phyloP scores from a whole-genome alignment of 345 rosid genomes.

The Streptanthus diversifolius region DNA sequence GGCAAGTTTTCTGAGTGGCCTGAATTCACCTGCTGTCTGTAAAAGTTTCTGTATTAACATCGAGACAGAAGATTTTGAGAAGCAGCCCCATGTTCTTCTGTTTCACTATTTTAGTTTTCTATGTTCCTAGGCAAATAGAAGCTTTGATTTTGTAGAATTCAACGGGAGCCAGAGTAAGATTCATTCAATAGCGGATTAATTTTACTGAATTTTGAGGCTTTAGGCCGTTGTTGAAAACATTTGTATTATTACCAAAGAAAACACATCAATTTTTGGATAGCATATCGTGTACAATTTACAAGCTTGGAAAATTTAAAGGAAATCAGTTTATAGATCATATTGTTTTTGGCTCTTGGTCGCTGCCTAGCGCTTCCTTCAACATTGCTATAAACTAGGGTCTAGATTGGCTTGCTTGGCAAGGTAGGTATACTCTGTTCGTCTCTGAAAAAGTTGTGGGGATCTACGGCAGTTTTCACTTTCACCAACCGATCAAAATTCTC shows the following conservation, averaged over 20 bases:
- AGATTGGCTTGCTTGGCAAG: conserved; percentile 7
- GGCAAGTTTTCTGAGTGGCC: conserved; percentile 62
- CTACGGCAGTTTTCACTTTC: conserved; percentile 46
- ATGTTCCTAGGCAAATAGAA: conserved; percentile 1
- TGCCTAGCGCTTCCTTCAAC: neutral
- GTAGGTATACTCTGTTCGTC: conserved; percentile 57
- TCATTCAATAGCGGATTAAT: neutral
- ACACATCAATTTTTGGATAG: neutral
- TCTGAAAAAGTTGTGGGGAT: conserved; percentile 51
- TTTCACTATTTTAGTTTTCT: neutral
- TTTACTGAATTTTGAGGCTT: conserved; percentile 3
- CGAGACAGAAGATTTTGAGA: neutral
- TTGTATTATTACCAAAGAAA: neutral
- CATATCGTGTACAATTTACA: neutral
- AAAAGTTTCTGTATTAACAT: neutral
- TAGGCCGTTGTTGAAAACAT: neutral
- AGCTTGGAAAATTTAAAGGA: neutral
- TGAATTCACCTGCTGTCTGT: neutral
- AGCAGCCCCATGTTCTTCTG: neutral
- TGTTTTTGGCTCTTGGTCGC: neutral
- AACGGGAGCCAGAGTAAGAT: neutral
- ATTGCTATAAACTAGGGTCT: neutral
- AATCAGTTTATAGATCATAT: neutral
- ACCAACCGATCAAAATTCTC: conserved; percentile 54
- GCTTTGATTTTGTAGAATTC: neutral